Conservation (phyloP, 2,329 filamentous ascomycete species). For the Catunica adiposa region DNA sequence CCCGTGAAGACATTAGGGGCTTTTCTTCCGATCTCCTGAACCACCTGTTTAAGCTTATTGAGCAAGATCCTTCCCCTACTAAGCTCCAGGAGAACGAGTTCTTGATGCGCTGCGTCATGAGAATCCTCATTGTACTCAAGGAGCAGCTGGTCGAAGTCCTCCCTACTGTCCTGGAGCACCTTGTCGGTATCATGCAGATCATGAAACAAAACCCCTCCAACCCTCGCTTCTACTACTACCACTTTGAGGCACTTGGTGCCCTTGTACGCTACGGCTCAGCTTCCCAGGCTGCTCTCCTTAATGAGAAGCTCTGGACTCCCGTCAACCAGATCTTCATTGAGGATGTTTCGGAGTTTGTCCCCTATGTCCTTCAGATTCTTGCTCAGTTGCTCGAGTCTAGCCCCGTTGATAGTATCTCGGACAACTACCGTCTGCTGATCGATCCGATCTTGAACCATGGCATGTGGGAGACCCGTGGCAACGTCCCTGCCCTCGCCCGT, state of each 20-base stretch:
- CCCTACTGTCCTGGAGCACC: constrained; percentile 64
- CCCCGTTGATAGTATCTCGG: constrained; percentile 58
- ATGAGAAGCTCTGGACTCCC: constrained; percentile 65
- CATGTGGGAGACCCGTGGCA: constrained; percentile 84
- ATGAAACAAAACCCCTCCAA: constrained; percentile 95
- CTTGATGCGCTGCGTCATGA: constrained; percentile 96
- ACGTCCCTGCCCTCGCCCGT: constrained; percentile 78
- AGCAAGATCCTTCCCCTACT: constrained; percentile 65
- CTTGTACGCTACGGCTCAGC: constrained; percentile 55
- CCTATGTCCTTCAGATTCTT: constrained; percentile 91
- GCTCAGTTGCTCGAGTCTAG: constrained; percentile 80
- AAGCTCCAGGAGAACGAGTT: constrained; percentile 99
- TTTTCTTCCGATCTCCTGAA: constrained; percentile 73
- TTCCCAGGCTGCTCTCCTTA: constrained; percentile 54
- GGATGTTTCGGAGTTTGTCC: constrained; percentile 84
- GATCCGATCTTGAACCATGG: constrained; percentile 61
- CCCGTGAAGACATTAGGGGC: constrained; percentile 59
- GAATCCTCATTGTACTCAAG: constrained; percentile 84
- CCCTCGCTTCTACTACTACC: constrained; percentile 94
- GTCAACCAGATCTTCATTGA: constrained; percentile 67
- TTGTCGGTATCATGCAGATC: constrained; percentile 77
- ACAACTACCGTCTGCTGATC: constrained; percentile 66
- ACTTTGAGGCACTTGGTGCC: constrained; percentile 87
- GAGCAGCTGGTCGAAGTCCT: constrained; percentile 60
- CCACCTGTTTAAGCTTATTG: constrained; percentile 81